Evolutionary conservation across 768 basidiomycete species (phyloP), one percentile per base, ranked within the genome.

Genomic region (Inosperma sp.): DNA sequence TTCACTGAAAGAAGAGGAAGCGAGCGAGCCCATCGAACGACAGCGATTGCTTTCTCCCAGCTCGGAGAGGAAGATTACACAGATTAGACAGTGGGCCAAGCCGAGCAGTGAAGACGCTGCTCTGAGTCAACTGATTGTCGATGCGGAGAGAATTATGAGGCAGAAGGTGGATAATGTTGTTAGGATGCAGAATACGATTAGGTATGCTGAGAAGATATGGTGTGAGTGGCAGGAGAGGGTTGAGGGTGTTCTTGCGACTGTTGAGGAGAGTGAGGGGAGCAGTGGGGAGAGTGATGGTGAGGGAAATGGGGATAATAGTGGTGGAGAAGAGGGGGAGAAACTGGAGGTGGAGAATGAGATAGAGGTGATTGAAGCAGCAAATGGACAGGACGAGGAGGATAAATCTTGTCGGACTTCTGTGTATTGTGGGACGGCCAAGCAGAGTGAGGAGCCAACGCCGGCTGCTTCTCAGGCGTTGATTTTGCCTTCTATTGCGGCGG

Each of bases 201-300:
- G 90, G 48, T 98, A 98, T 67, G 85, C 93, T 33, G 96, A 98
- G 73, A 95, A 94, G 72, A 89, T 96, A 25, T 84, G 95, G 73
- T 86, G 87, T 60, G 96, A 98, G 69, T 98, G 95, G 94, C 88
- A 97, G 68, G 87, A 89, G 61, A 83, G 81, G 59, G 86, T 96
- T 12, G 86, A 83, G 53, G 78, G 81, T 59, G 78, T 76, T 34
- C 68, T 94, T 27, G 78, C 77, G 3, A 71, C 71, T 27, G 69
- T 74, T 22, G 79, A 82, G 14, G 80, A 72, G 35, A 64, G 62
- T 43, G 67, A 65, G 23, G 60, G 66, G n/a, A 69, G 70, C 34
- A 77, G 74, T 42, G 60, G 66, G n/a, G 69, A 69, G 34, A 77
- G 74, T 42, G 70, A 73, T 48, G 72, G 72, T 27, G 75, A 72